Evolutionary conservation across 1,139 yeast species (phyloP), one percentile per base, ranked within the genome.

Genomic region (Petasospora fabianii): DNA sequence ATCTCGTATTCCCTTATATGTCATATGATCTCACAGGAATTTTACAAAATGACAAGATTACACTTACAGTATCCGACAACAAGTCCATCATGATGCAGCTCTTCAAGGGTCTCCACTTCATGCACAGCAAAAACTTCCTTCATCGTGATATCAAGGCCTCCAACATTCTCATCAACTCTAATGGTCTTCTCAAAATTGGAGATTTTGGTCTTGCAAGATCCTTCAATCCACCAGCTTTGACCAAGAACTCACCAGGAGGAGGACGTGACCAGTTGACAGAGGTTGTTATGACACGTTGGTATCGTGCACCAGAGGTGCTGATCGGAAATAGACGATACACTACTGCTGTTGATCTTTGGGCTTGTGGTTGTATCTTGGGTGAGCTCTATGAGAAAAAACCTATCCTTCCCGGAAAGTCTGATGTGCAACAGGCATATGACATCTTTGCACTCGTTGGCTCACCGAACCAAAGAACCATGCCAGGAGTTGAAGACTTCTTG

Each of bases 91-190:
- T 88, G 84, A 55, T 62, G 22, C 98, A 94, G 60, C 62, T 92
- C 27, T 66, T 94, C 14, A 67, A 69, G 37, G 98, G 98, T 5
- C 73, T 90, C 30, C 78, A 84, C 50, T 92, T 82, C 56, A 75
- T 94, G 34, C 99, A 94, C 78, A 76, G 32, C 48, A 76, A 53
- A 70, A 75, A 39, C 7, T 77, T 69, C 52, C 68, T 92, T 60
- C 99, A 92, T 60, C 71, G 99, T 48, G 99, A 92, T 58, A 84
- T 92, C 50, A 92, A 92, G 61, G 90, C 97, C 0, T 97, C 98
- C 12, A 92, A 92, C 55, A 80, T 92, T 26, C 71, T 92, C 36
- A 75, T 92, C 11, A 94, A 86, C 56, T 75, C 72, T 42, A 66
- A 71, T 36, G 98, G 98, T 0, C 68, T 79, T 10, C 69, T 92